phyloP scores from a whole-genome alignment of 2,329 filamentous ascomycete species.

The Dactylellina sp. region DNA sequence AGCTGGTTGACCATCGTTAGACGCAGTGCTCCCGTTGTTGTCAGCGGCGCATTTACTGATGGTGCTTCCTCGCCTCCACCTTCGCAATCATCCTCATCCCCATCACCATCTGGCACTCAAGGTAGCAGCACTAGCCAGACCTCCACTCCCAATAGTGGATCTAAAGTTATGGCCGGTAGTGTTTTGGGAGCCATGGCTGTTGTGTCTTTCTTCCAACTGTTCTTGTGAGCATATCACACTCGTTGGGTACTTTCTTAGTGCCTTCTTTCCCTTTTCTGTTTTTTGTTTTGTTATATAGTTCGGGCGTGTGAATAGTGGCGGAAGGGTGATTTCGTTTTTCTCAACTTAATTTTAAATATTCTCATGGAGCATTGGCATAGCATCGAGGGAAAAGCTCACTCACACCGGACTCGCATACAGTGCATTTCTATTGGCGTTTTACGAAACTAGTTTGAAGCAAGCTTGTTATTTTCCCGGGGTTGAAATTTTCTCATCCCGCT shows the following conservation, averaged over 20 bases:
- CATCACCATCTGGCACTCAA: neutral
- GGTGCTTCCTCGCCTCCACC: neutral
- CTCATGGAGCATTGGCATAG: constrained; percentile 14
- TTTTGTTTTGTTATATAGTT: constrained; percentile 6
- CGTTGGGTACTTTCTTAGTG: neutral
- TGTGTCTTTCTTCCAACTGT: constrained; percentile 29
- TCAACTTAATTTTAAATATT: constrained; percentile 12
- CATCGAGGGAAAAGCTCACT: constrained; percentile 8
- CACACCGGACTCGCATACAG: constrained; percentile 14
- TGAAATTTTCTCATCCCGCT: neutral
- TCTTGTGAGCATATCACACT: constrained; percentile 25
- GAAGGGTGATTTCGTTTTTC: neutral
- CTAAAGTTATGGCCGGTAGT: constrained; percentile 21
- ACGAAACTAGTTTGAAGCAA: neutral
- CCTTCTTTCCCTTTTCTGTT: neutral
- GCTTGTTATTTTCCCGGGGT: constrained; percentile 15
- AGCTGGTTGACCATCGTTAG: constrained; percentile 63
- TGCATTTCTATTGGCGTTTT: constrained; percentile 29
- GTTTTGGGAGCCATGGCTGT: constrained; percentile 24
- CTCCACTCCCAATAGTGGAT: constrained; percentile 22
- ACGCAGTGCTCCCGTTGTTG: neutral
- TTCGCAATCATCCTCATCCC: neutral
- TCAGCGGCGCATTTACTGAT: constrained; percentile 11
- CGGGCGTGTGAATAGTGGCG: neutral
- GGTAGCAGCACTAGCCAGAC: constrained; percentile 7